A percentile compares a stretch with the other conserved stretches of the same genome.
phyloP scores from a whole-genome alignment of 768 basidiomycete genomes.

The Agaricus subrufescens region DNA sequence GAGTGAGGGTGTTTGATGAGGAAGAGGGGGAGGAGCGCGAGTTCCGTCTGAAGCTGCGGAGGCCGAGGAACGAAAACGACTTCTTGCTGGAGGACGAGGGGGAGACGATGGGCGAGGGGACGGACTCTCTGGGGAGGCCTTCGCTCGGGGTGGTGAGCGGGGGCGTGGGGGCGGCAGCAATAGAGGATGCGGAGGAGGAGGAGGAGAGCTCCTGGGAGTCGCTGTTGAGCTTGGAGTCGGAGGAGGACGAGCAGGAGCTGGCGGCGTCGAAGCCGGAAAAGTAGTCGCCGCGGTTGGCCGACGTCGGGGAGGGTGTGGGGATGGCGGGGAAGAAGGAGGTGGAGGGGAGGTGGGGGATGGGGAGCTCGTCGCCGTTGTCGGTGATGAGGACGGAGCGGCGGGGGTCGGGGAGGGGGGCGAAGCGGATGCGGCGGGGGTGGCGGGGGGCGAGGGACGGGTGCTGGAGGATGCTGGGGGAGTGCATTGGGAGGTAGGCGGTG shows the following conservation, averaged over 20 bases:
- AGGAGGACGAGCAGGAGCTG: conserved; percentile 17
- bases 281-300: conserved; percentile 4
- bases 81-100: conserved; percentile 1
- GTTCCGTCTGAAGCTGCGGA: conserved; percentile 22
- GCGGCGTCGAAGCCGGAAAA: conserved; percentile 10
- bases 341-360: conserved; percentile 21
- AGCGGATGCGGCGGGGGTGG: conserved; percentile 50
- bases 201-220: conserved; percentile 22
- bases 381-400: conserved; percentile 42
- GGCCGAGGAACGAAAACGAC: not conserved
- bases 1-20: conserved; percentile 30
- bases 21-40: conserved; percentile 24
- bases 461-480: conserved; percentile 10
- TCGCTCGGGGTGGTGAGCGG: conserved; percentile 20
- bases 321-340: conserved; percentile 20
- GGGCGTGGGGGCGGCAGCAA: conserved; percentile 16
- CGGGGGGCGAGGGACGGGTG: conserved; percentile 3
- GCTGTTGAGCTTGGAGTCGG: conserved; percentile 21
- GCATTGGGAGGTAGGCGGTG: conserved; percentile 3
- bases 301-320: conserved; percentile 12
- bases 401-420: conserved; percentile 83
- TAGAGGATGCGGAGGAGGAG: conserved; percentile 12
- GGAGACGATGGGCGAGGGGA: conserved; percentile 6
- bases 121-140: conserved; percentile 10
- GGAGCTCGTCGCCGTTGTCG: conserved; percentile 38